phyloP scores from a whole-genome alignment of 2,329 filamentous ascomycete genomes.

The Furcasterigmium furcatum region DNA sequence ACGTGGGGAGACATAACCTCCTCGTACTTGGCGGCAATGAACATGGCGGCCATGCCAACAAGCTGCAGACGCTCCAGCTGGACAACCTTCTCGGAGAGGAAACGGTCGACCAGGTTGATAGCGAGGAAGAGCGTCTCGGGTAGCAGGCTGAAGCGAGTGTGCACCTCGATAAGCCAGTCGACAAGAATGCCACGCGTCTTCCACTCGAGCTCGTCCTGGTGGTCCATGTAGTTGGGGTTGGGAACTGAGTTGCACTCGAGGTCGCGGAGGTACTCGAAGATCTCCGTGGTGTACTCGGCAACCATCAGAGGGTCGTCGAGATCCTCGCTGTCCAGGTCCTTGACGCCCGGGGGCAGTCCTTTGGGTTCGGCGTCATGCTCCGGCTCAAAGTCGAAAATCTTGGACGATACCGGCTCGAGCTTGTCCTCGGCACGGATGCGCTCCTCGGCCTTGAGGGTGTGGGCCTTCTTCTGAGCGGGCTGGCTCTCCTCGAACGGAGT shows the following conservation, averaged over 20 bases:
- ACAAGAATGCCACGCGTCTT: conserved; percentile 97
- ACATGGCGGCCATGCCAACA: conserved; percentile 98
- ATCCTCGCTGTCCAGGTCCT: conserved; percentile 82
- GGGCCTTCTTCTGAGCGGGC: conserved; percentile 64
- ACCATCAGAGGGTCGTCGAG: conserved; percentile 95
- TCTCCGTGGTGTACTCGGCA: conserved; percentile 93
- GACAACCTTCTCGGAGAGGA: conserved; percentile 92
- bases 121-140: conserved; percentile 96
- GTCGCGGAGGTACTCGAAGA: conserved; percentile 91
- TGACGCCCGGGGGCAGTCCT: conserved; percentile 32
- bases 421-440: conserved; percentile 24
- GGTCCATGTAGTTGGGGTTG: conserved; percentile 91
- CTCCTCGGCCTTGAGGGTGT: conserved; percentile 49
- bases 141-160: conserved; percentile 91
- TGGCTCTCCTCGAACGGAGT: conserved; percentile 60
- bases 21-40: conserved; percentile 98
- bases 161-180: conserved; percentile 98
- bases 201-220: conserved; percentile 95
- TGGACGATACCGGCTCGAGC: conserved; percentile 17
- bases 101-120: conserved; percentile 98
- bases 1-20: conserved; percentile 97
- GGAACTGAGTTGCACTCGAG: conserved; percentile 77
- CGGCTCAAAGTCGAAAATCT: conserved; percentile 3
- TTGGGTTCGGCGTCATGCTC: conserved; percentile 16
- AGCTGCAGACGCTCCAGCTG: conserved; percentile 94